phyloP scores from a whole-genome alignment of 805 yeast genomes.

The Hanseniaspora singularis region DNA sequence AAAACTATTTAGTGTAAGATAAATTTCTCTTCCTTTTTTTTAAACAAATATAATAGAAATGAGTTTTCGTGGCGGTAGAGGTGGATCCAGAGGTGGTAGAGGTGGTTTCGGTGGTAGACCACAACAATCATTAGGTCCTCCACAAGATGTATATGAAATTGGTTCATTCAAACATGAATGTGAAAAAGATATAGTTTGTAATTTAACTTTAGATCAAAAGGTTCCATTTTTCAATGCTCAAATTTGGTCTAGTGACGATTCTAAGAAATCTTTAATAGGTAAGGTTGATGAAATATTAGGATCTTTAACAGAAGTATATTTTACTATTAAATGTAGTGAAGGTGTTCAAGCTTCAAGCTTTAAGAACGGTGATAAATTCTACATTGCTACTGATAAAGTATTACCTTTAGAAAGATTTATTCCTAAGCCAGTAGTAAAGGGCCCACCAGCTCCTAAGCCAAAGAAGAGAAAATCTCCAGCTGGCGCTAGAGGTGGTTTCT shows the following conservation, averaged over 20 bases:
- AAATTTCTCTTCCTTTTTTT: no score
- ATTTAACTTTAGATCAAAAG: conserved; percentile 74
- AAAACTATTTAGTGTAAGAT: conserved; percentile 5
- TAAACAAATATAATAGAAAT: conserved; percentile 20
- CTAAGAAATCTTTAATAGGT: conserved; percentile 73
- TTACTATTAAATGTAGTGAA: conserved; percentile 90
- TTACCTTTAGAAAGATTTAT: conserved; percentile 92
- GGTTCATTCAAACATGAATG: conserved; percentile 85
- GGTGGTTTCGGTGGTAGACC: conserved; percentile 57
- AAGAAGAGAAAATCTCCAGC: conserved; percentile 47
- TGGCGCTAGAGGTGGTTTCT: conserved; percentile 36
- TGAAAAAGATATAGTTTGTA: conserved; percentile 95
- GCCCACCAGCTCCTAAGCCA: conserved; percentile 70
- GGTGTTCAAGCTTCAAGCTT: conserved; percentile 92
- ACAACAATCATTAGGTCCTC: conserved; percentile 80
- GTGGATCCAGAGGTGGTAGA: conserved; percentile 41
- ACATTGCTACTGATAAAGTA: conserved; percentile 86
- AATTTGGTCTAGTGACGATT: conserved; percentile 72
- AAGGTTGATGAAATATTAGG: conserved; percentile 97
- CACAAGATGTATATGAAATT: conserved; percentile 89
- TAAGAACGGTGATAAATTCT: conserved; percentile 92
- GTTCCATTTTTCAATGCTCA: conserved; percentile 98
- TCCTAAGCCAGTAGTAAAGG: conserved; percentile 85
- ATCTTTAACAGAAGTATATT: conserved; percentile 93
- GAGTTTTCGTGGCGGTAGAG: conserved; percentile 37